Conservation (phyloP, 805 yeast species). For the Candida endomychidarum region DNA sequence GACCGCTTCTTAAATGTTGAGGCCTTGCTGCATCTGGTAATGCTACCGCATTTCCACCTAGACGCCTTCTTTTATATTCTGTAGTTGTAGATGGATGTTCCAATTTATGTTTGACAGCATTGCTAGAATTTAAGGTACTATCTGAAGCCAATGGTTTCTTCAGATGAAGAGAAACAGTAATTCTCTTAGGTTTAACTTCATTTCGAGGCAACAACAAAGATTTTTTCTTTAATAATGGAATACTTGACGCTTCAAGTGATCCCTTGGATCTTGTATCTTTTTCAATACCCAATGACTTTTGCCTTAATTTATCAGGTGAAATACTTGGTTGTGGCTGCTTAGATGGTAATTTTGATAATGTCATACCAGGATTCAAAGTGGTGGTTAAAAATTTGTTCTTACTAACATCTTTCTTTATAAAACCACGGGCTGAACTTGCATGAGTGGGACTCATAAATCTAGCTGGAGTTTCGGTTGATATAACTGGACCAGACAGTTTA, state of each 20-base stretch:
- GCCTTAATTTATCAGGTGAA: slow-evolving; percentile 15
- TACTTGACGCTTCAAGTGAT: slow-evolving; percentile 18
- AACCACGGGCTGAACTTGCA: slow-evolving; percentile 29
- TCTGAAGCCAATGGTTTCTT: slow-evolving; percentile 1
- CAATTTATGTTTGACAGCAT: slow-evolving; percentile 6
- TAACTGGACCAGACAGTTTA: slow-evolving; percentile 4
- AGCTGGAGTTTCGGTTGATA: neutral
- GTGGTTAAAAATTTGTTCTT: slow-evolving; percentile 38
- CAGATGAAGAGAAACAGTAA: slow-evolving; percentile 27
- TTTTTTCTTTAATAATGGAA: slow-evolving; percentile 26
- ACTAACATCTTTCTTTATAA: neutral
- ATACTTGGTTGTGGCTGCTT: slow-evolving; percentile 6
- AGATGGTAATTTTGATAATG: slow-evolving; percentile 22
- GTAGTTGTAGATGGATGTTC: slow-evolving; percentile 3
- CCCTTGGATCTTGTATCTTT: slow-evolving; percentile 17
- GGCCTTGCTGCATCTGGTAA: slow-evolving; percentile 40
- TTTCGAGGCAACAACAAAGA: slow-evolving; percentile 23
- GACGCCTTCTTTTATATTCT: slow-evolving; percentile 13
- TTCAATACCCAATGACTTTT: slow-evolving; percentile 1
- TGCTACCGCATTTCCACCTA: slow-evolving; percentile 33
- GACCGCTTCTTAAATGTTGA: slow-evolving; percentile 3
- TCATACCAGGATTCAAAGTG: slow-evolving; percentile 32
- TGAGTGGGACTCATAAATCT: slow-evolving; percentile 31
- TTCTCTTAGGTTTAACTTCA: slow-evolving; percentile 26
- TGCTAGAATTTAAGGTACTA: neutral